Conservation (phyloP, 805 yeast genomes). For the Candida chilensis region DNA sequence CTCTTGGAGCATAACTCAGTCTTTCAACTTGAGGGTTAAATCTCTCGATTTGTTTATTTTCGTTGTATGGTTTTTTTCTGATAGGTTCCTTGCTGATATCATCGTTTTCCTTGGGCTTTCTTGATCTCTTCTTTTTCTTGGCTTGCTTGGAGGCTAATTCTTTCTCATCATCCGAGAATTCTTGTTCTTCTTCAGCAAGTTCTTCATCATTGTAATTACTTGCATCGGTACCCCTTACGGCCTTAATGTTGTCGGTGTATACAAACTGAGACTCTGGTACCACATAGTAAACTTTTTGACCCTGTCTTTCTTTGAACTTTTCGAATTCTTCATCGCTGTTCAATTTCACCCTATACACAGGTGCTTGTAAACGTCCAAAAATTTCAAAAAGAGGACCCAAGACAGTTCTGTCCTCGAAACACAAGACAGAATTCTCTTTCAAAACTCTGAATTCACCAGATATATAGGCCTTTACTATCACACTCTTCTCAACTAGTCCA, state of each 20-base stretch:
- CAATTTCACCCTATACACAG: conserved; percentile 72
- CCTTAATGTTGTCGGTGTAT: conserved; percentile 63
- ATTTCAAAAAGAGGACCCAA: conserved; percentile 81
- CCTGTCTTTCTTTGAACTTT: conserved; percentile 36
- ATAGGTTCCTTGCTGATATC: conserved; percentile 4
- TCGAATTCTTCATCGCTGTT: conserved; percentile 39
- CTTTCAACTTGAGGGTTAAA: not conserved
- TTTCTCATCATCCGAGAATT: conserved; percentile 89
- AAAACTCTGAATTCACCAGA: conserved; percentile 84
- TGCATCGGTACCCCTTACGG: conserved; percentile 85
- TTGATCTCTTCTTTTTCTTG: conserved; percentile 52
- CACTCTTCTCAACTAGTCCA: conserved; percentile 62
- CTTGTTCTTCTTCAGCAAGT: conserved; percentile 86
- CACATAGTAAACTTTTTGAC: conserved; percentile 60
- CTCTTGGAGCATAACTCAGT: not conserved
- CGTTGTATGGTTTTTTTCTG: conserved; percentile 4
- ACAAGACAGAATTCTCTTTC: conserved; percentile 72
- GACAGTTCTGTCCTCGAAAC: conserved; percentile 60
- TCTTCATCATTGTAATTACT: conserved; percentile 94
- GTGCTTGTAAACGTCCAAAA: conserved; percentile 79
- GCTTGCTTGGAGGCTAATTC: conserved; percentile 64
- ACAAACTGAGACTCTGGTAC: conserved; percentile 76
- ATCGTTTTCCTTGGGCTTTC: conserved; percentile 17
- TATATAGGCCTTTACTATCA: conserved; percentile 58
- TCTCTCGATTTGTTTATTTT: conserved; percentile 6